Evolutionary conservation across 352 stramenopile species (phyloP), one percentile per base, ranked within the genome.

Genomic region (Hyaloperonospora arabidopsidis): DNA sequence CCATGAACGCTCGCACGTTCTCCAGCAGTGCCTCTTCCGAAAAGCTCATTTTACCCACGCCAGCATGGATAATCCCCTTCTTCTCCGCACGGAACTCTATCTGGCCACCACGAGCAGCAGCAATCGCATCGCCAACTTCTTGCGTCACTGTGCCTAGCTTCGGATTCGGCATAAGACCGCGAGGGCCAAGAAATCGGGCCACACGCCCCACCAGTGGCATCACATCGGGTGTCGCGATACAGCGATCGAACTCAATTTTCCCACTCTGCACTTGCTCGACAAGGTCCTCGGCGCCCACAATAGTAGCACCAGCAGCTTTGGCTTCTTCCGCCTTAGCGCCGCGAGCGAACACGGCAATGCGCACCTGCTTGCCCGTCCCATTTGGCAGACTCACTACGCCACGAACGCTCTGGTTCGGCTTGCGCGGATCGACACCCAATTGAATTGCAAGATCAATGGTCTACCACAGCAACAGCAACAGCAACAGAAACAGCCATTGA

Each of bases 151-250:
- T 99, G 21, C 94, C 95, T 14, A 97, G 72, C 84, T 99, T 99
- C 5, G 92, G 85, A 74, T 98, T 99, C 35, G 96, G 96, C 95
- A 99, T 98, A 13, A 99, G 63, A 22, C 95, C 95, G 50, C 96
- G 84, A 21, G 96, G 96, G 59, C 96, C 96, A 22, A 99, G 81
- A 32, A 98, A 76, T 52, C 95, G 76, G 19, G 91, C 95, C 48
- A 98, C 79, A 22, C 89, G 81, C 39, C 86, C 87, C n/a, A 99
- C 84, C 23, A 95, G 61, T 13, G 91, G 74, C 86, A 98, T 95
- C 51, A 97, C 79, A 56, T 96, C 87, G 2, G 92, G 92, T 18
- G 89, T 97, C 1, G 91, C 89, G 45, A 98, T 92, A 60, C 87
- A 92, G 56, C 87, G 79, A 52, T 97, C 87, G 54, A 97, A 97